Base-by-base conservation (phyloP, 306 rosid species). In the Ormosia semicastrata region DNA sequence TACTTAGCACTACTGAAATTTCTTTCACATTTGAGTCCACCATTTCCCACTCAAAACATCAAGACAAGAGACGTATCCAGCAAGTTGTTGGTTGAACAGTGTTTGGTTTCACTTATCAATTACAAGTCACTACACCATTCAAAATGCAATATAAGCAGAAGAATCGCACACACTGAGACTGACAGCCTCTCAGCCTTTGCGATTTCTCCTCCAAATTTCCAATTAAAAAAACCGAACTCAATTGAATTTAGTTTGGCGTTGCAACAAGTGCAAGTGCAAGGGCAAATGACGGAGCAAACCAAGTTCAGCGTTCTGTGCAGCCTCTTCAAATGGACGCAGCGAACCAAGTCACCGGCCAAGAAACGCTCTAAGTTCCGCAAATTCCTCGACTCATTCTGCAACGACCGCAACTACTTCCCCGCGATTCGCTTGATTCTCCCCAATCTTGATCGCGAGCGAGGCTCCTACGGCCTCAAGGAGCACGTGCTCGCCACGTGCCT, bases 361-460 rank as follows among this genome's bases (percentile, higher is more conserved):
- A 95, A 93, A 85, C 98, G 99, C 43, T 82, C 94, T 73, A 95
- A 93, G 81, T 86, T 95, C 80, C 98, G 99, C 58, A 93, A 86
- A 82, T 95, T 95, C 76, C 92, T 95, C 7, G 97, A 93, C 73
- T 79, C 84, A 4, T 95, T 90, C 88, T 95, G 99, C 87, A 65
- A 24, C 17, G 87, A 90, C 81, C 24, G 50, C 13, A 84, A 89
- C 62, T 93, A 84, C 82, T 93, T 95, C 85, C 64, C 82, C 14
- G 89, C 98, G 0, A 78, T 95, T n/a, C 93, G 99, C 15, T 89
- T 95, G 72, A 76, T 95, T 44, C 94, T 95, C 13, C 98, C 98
- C 0, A 88, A 44, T 73, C 97, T 95, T 46, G 98, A 95, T 30
- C 94, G 98, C 50, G 97, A 93, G 78, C 92, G 98, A 1, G 94